Base-by-base conservation (phyloP, 495 filamentous ascomycete genomes). In the Penicillium daleae region DNA sequence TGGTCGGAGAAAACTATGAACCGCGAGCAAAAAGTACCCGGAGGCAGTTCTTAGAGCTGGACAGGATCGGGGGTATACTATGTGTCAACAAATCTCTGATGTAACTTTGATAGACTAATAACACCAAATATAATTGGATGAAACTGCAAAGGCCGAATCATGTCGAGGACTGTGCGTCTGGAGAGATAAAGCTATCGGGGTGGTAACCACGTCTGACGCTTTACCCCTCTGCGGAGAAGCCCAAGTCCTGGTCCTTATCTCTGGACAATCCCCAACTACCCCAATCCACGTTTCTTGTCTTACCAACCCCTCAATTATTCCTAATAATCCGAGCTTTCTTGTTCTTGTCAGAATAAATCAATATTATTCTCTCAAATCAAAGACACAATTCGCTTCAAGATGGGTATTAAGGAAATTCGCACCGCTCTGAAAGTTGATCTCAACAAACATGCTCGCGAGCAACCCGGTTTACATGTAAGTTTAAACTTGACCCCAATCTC, bases 381-480 rank as follows among this genome's bases (percentile, higher is more conserved):
- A 8, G 33, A 26, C 24, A 17, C 1, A 8, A 4, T 7, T 22
- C 21, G 15, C 22, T 4, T 19, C 17, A 54, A 33, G 6, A 88
- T 88, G 86, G 85, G 84, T 50, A 68, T 78, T 66, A 83, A 78
- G 26, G 83, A 76, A 48, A 89, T 96, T 66, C 89, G 92, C 21
- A 91, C 85, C 29, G 89, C 87, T 21, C 78, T 89, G 57, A 91
- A 89, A 71, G 92, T 97, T 27, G 87, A 89, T 67, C 75, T 95
- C 22, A 82, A 91, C 56, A 93, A 85, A 73, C 89, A 90, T n/a
- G 91, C 92, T 1, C 74, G 81, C 21, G 85, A 92, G 70, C 92
- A 96, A 71, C 68, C 83, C 6, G 83, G 87, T 57, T 79, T 96
- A 15, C 93, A 97, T 76, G 91, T 92, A 83, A 71, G 88, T 54